Conservation (phyloP, 345 rosid genomes). For the Litchi chinensis region DNA sequence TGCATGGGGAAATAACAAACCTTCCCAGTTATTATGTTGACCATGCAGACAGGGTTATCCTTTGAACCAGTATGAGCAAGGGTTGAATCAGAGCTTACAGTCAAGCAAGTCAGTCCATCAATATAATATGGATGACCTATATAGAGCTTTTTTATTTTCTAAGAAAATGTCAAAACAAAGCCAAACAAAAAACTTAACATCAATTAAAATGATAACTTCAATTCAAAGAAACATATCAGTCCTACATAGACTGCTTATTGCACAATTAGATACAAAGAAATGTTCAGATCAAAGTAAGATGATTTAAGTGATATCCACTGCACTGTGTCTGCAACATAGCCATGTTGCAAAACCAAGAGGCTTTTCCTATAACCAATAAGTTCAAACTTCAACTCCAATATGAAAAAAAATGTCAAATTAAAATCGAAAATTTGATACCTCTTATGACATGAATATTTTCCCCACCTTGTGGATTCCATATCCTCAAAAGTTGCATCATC, state of each 20-base stretch:
- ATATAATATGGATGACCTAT: conserved; percentile 88
- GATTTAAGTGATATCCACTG: not conserved
- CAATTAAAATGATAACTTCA: not conserved
- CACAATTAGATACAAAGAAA: not conserved
- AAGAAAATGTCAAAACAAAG: conserved; percentile 5
- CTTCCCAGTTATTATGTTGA: conserved; percentile 78
- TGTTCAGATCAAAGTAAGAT: not conserved
- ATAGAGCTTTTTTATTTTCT: conserved; percentile 3
- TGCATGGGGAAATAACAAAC: conserved; percentile 37
- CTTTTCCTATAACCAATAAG: not conserved
- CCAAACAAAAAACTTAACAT: conserved; percentile 1
- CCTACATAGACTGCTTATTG: not conserved
- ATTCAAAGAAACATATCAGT: no score
- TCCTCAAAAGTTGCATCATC: conserved; percentile 83
- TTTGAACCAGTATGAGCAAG: conserved; percentile 81
- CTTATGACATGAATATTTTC: conserved; percentile 67
- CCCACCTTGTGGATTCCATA: conserved; percentile 88
- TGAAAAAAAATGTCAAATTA: not conserved
- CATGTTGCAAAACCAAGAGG: not conserved
- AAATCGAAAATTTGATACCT: conserved; percentile 45
- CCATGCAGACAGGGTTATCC: conserved; percentile 78
- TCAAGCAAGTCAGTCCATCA: conserved; percentile 75
- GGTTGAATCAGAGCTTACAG: conserved; percentile 72
- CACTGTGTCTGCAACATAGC: not conserved
- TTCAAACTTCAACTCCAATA: not conserved